Base-by-base conservation (phyloP, 2,329 filamentous ascomycete genomes). In the Penicillium corylophilum region DNA sequence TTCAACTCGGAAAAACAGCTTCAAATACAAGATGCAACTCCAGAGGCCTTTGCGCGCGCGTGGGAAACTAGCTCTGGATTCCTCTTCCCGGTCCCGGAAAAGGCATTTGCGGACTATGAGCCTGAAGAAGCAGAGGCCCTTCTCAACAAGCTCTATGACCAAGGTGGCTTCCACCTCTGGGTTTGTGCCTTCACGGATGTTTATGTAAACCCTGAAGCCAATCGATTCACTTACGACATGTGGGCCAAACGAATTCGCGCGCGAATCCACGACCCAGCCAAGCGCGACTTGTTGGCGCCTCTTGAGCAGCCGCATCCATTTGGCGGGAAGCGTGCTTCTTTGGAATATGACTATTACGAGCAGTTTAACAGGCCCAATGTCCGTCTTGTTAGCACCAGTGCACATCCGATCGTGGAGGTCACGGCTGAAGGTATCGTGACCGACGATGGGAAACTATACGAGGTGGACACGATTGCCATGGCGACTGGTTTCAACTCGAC, bases 111-210 rank as follows among this genome's bases (percentile, higher is more conserved):
- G 39, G 79, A 78, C 42, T 72, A 71, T 0, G 18, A 53, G 0
- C 67, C 72, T 0, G 79, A 79, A 35, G 71, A 81, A 47, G 74
- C 80, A 0, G 73, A 79, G 52, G 72, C 71, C 1, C 68, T 78
- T 16, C 80, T 78, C 53, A 75, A 83, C 53, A 55, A 70, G 3
- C 63, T 79, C 8, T 85, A 78, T 76, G 46, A 69, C 2, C 65
- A 74, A 0, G 82, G 82, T 1, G 82, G 82, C 0, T 84, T 85
- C 62, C 64, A 69, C 0, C 80, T 74, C 62, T 79, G 79, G 77
- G 67, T 82, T 0, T 68, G 67, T 0, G 61, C 71, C 1, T 85
- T 82, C 68, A 76, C 74, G 36, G 82, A 86, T 53, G 70, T 75
- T 23, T 56, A 83, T 3, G 60, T 71, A 12, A 66, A 74, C 38